Conservation (phyloP, 495 filamentous ascomycete genomes). For the Parathielavia appendiculata region DNA sequence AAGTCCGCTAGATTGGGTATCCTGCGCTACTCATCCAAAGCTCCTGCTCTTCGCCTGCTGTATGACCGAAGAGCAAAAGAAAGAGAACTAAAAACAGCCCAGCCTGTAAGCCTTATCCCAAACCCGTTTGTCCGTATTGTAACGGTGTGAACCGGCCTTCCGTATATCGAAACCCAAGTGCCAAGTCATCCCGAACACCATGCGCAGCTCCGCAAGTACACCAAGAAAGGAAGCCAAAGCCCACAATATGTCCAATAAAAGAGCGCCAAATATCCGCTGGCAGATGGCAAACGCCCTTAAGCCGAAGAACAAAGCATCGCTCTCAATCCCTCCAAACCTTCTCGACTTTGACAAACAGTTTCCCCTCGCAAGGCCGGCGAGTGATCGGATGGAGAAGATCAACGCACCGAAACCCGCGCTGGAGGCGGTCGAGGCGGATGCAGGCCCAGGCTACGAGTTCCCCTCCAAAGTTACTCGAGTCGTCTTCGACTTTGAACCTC, state of each 20-base stretch:
- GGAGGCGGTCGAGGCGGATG: slow-evolving; percentile 77
- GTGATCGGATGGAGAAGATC: slow-evolving; percentile 55
- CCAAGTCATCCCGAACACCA: not conserved
- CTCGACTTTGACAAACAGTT: slow-evolving; percentile 62
- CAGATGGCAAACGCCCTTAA: not conserved
- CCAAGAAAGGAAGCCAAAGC: not conserved
- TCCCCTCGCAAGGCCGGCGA: slow-evolving; percentile 45
- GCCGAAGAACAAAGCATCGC: not conserved
- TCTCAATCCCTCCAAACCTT: slow-evolving; percentile 30
- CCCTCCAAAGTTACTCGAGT: slow-evolving; percentile 43
- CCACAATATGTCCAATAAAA: not conserved
- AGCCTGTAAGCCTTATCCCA: not conserved
- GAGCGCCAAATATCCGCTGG: not conserved
- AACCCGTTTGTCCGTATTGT: not conserved
- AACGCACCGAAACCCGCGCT: slow-evolving; percentile 69
- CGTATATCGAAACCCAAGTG: not conserved
- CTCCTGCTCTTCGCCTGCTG: not conserved
- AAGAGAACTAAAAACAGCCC: not conserved
- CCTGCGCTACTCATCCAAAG: slow-evolving; percentile 4
- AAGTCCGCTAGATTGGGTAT: slow-evolving; percentile 12
- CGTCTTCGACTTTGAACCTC: slow-evolving; percentile 77
- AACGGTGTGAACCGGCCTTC: slow-evolving; percentile 5
- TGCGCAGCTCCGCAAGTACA: no score
- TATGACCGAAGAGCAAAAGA: not conserved
- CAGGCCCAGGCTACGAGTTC: slow-evolving; percentile 78